These are phyloP conservation scores for Colletotrichum siamense DNA, from an alignment of 2,329 filamentous ascomycete genomes.

Conservation along the genomic window DNA sequence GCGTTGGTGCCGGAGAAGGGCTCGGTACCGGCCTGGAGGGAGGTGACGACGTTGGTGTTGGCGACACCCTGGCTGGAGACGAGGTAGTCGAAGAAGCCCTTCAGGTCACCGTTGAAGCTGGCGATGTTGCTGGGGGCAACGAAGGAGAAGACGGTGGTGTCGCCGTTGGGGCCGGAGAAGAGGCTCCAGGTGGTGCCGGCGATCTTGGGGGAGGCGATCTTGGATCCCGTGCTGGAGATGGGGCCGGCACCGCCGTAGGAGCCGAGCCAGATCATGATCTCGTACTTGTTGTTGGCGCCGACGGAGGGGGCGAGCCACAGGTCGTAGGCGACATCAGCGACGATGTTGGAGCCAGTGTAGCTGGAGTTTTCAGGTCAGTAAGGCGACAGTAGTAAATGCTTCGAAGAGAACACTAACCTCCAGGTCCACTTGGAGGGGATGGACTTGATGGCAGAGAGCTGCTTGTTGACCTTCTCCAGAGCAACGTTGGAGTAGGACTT, in stretches of 20 bases:
- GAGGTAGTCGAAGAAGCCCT: slow-evolving; percentile 61
- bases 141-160: slow-evolving; percentile 64
- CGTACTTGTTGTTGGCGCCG: slow-evolving; percentile 52
- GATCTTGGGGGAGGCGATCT: slow-evolving; percentile 59
- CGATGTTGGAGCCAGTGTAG: slow-evolving; percentile 52
- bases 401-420: slow-evolving; percentile 20
- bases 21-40: slow-evolving; percentile 61
- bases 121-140: slow-evolving; percentile 41
- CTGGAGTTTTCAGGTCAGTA: background rate
- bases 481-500: slow-evolving; percentile 52
- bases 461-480: slow-evolving; percentile 38
- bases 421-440: slow-evolving; percentile 41
- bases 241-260: slow-evolving; percentile 27
- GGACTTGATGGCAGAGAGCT: slow-evolving; percentile 37
- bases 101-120: slow-evolving; percentile 60
- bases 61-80: slow-evolving; percentile 49
- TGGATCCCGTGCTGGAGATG: slow-evolving; percentile 48
- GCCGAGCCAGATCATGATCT: slow-evolving; percentile 31
- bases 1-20: slow-evolving; percentile 54
- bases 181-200: slow-evolving; percentile 58
- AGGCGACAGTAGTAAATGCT: rapidly evolving
- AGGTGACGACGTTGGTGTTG: slow-evolving; percentile 56
- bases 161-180: slow-evolving; percentile 61
- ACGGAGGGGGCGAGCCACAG: slow-evolving; percentile 57
- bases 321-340: slow-evolving; percentile 65